Evolutionary conservation across 2,329 filamentous ascomycete species (phyloP).

Genomic region (Epichloe typhina): DNA sequence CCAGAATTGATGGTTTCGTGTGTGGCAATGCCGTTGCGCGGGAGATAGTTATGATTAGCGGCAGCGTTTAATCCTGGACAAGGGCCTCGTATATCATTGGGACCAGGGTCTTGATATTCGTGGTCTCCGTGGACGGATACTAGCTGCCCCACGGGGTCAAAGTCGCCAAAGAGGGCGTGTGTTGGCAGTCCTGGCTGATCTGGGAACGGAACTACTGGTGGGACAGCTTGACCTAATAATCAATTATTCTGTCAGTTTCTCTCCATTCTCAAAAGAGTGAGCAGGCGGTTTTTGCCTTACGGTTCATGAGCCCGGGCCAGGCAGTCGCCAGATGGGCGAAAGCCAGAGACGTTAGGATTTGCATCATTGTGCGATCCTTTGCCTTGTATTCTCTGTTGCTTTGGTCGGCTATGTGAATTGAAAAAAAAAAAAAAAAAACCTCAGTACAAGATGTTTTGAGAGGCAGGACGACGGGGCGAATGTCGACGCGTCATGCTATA

Average conservation of each 20-base stretch:
- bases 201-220: neutral
- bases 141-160: neutral
- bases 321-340: neutral
- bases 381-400: neutral
- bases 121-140: slow-evolving; percentile 1
- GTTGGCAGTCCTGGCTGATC: slow-evolving; percentile 1
- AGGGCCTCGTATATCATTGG: slow-evolving; percentile 1
- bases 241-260: too few species aligned
- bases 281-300: neutral
- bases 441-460: too few species aligned
- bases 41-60: slow-evolving; percentile 22
- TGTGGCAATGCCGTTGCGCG: slow-evolving; percentile 15
- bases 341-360: neutral
- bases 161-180: neutral
- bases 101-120: neutral
- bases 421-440: too few species aligned
- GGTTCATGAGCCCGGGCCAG: neutral
- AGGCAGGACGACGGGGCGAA: too few species aligned
- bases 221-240: neutral
- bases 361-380: neutral
- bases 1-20: slow-evolving; percentile 2
- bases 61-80: slow-evolving; percentile 21
- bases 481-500: too few species aligned
- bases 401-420: too few species aligned
- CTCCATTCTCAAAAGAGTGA: too few species aligned